These are phyloP conservation scores for Magnusiomyces tetraspermus DNA, from an alignment of 1,139 yeast genomes.

Conservation along the genomic window DNA sequence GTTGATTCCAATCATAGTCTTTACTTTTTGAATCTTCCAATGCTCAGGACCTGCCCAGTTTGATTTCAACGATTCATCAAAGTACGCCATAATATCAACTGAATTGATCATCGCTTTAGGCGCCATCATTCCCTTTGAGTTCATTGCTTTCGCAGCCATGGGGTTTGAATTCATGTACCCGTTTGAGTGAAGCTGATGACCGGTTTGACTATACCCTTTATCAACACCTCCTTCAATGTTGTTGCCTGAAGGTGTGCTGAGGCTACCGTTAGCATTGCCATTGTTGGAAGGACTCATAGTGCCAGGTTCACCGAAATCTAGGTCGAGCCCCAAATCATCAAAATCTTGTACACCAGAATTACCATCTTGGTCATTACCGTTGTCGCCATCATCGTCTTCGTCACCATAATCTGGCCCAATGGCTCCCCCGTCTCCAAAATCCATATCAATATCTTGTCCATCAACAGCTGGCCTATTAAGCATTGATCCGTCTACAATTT, in stretches of 20 bases:
- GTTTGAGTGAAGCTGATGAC: too few relatives aligned
- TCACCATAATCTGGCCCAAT: conserved; percentile 16
- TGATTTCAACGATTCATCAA: conserved; percentile 57
- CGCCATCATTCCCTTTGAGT: not conserved
- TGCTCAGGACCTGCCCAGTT: conserved; percentile 92
- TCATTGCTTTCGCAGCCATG: not conserved
- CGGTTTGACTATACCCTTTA: too few relatives aligned
- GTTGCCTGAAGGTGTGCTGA: too few relatives aligned
- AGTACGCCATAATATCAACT: conserved; percentile 57
- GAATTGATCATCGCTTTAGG: not conserved
- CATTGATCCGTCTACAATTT: conserved; percentile 21
- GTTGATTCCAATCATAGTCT: conserved; percentile 23
- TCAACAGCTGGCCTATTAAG: too few relatives aligned
- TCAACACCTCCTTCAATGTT: too few relatives aligned
- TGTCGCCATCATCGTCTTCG: conserved; percentile 10
- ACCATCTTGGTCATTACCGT: conserved; percentile 2
- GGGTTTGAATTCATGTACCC: too few relatives aligned
- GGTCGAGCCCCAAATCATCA: not conserved
- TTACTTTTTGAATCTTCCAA: conserved; percentile 72
- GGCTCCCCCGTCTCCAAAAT: conserved; percentile 11
- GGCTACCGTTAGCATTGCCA: not conserved
- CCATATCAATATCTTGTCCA: too few relatives aligned
- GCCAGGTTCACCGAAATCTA: not conserved
- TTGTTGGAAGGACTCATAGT: not conserved
- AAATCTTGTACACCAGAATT: not conserved